Base-by-base conservation (phyloP, 495 filamentous ascomycete species). In the Trichoderma asperelloides region DNA sequence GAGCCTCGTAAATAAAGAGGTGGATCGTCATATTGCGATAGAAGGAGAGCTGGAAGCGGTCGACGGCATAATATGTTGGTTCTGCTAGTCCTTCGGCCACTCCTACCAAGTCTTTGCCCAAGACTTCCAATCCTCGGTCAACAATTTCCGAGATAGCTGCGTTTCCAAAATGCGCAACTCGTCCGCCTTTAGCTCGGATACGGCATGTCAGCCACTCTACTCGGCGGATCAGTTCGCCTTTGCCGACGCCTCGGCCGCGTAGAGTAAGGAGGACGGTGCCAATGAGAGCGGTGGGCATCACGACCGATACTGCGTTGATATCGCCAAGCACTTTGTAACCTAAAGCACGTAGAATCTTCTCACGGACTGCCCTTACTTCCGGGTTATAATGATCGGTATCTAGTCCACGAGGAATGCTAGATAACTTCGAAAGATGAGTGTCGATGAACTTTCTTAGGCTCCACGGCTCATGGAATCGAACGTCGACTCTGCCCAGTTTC, bases 1-100 rank as follows among this genome's bases (percentile, higher is more conserved):
- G 81, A 0, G 94, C 90, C 69, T 97, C 92, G 1, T 90, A 88
- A 65, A 98, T 93, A 75, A 98, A 98, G 2, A 98, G 85, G 73
- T 98, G 95, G 65, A 98, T 98, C 1, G 93, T 96, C 94, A 97
- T 97, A 75, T 98, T 98, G 51, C 95, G 88, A 76, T 98, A 98
- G 77, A 98, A 98, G 0, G 91, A 95, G 11, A 98, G 85, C 72
- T 98, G 94, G 79, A 98, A 98, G 64, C 93, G 85, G 75, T 98
- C 95, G 33, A 97, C 92, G 3, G 95, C 94, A 71, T 90, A 96
- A 74, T 90, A 97, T 0, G 93, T 97, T 15, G 89, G 88, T 73
- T 98, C 95, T 0, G 87, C 88, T 16, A 98, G 77, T 3, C 88
- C 92, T 57, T 87, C 81, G 1, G 96, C 85, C 1, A 87, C 77